Percentiles rank a stretch among this genome's conserved stretches.
Conservation (phyloP, 2,329 filamentous ascomycete genomes). For the Ophiocordyceps camponoti-leonardi region DNA sequence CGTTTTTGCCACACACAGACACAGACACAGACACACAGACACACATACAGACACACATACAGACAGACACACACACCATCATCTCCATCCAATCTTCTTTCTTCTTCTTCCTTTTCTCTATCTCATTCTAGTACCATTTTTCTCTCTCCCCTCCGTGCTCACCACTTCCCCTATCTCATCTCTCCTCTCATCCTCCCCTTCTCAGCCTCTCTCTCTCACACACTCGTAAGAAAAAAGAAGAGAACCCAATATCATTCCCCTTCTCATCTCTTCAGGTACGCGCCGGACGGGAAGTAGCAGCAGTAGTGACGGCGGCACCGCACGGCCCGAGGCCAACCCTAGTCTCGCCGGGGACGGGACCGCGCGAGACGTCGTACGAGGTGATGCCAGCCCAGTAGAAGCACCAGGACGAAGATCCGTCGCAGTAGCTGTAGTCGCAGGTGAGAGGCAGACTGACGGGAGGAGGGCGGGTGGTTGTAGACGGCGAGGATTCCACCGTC, state of each 20-base stretch:
- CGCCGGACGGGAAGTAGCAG: background rate
- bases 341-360: conserved; percentile 19
- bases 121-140: too few species aligned
- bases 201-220: background rate
- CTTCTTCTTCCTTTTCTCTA: too few species aligned
- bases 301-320: conserved; percentile 1
- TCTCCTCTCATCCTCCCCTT: background rate
- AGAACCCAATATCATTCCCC: too few species aligned
- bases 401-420: conserved; percentile 17
- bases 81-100: too few species aligned
- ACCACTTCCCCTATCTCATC: background rate
- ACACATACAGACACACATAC: too few species aligned
- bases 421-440: conserved; percentile 20
- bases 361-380: conserved; percentile 14
- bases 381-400: conserved; percentile 21
- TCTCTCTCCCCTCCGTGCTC: too few species aligned
- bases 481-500: conserved; percentile 1
- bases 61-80: too few species aligned
- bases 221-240: too few species aligned
- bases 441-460: conserved; percentile 5
- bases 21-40: too few species aligned
- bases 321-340: conserved; percentile 15
- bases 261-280: too few species aligned
- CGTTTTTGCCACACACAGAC: too few species aligned
- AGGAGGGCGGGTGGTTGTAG: too few species aligned